These are phyloP conservation scores for Sporothrix brunneoviolacea DNA, from an alignment of 2,329 filamentous ascomycete genomes.

Conservation along the genomic window DNA sequence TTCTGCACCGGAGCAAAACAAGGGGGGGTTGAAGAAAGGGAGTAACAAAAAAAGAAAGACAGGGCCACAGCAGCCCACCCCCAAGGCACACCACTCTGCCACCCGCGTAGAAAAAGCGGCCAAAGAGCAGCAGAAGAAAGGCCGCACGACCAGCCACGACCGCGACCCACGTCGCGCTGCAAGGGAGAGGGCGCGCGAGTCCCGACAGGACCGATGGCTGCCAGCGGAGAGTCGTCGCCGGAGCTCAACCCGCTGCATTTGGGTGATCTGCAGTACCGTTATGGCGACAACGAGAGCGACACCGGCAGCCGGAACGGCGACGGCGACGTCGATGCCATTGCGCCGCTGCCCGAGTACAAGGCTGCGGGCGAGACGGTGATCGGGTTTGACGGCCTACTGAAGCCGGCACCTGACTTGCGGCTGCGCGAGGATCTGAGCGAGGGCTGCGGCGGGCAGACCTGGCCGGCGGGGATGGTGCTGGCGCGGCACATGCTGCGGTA, in stretches of 20 bases:
- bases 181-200: no score
- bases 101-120: no score
- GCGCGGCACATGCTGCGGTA: constrained; percentile 77
- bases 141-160: no score
- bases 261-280: constrained; percentile 19
- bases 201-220: background rate
- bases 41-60: background rate
- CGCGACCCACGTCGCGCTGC: no score
- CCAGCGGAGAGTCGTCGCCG: constrained; percentile 35
- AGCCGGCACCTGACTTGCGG: constrained; percentile 56
- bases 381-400: constrained; percentile 63
- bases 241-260: constrained; percentile 45
- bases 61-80: background rate
- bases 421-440: constrained; percentile 80
- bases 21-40: constrained; percentile 10
- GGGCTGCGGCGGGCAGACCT: constrained; percentile 88
- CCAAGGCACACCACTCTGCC: no score
- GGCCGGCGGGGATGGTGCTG: constrained; percentile 88
- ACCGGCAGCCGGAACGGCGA: background rate
- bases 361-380: constrained; percentile 44
- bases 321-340: constrained; percentile 36
- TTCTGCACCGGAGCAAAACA: background rate
- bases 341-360: constrained; percentile 56
- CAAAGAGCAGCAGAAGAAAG: no score
- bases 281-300: constrained; percentile 18